Percentiles rank a stretch among this genome's conserved stretches.
Evolutionary conservation across 768 basidiomycete genomes (phyloP).

Genomic region (Pleurotus eryngii): DNA sequence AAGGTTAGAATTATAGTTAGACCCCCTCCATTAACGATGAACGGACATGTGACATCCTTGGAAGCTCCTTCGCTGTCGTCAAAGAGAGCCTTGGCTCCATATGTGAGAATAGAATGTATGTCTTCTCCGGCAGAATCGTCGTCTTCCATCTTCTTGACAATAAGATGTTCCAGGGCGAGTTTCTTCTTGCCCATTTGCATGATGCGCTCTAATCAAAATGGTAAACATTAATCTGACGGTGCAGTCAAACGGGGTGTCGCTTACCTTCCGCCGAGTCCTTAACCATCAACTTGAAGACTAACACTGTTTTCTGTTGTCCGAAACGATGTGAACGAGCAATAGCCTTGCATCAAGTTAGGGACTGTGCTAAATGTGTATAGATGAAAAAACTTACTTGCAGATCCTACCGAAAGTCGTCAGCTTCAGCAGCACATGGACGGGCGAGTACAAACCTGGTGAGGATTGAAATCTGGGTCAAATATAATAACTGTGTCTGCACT

Average conservation of each 20-base stretch:
- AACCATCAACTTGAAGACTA: conserved; percentile 95
- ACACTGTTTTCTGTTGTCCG: conserved; percentile 90
- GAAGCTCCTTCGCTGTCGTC: conserved; percentile 50
- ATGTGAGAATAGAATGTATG: conserved; percentile 85
- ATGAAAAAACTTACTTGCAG: conserved; percentile 63
- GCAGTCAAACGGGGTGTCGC: no score
- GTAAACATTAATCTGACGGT: no score
- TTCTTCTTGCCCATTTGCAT: conserved; percentile 95
- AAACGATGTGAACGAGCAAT: conserved; percentile 93
- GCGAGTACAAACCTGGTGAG: conserved; percentile 68
- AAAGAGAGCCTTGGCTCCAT: conserved; percentile 85
- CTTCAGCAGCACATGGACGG: neutral
- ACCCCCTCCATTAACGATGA: neutral
- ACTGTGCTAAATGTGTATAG: neutral
- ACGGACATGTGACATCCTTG: conserved; percentile 66
- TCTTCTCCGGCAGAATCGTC: conserved; percentile 69
- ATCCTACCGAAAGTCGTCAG: conserved; percentile 46
- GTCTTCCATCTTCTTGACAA: conserved; percentile 95
- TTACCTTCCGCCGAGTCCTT: conserved; percentile 90
- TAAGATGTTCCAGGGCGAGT: conserved; percentile 88
- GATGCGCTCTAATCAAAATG: conserved; percentile 66
- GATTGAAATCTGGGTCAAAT: conserved; percentile 97
- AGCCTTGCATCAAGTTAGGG: conserved; percentile 50
- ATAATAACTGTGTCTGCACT: conserved; percentile 93
- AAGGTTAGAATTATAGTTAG: neutral